Base-by-base conservation (phyloP, 2,329 filamentous ascomycete genomes). In the Huntiella abstrusa region DNA sequence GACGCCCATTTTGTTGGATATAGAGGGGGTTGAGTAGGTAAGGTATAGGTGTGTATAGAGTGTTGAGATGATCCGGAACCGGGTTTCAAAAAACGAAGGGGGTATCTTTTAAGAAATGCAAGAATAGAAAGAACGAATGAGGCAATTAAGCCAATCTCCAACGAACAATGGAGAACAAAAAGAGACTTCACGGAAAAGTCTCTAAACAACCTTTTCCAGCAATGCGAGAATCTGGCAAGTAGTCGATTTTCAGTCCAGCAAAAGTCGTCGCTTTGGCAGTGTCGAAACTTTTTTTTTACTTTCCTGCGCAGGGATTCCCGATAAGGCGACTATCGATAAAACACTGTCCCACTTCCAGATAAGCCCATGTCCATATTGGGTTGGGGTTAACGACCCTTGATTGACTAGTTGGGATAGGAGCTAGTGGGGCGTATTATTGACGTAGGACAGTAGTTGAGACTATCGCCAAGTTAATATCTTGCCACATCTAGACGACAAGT, bases 1-100 rank as follows among this genome's bases (percentile, higher is more conserved):
- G 52, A 77, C 75, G 68, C 85, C 87, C 87, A 94, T 94, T 58
- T 60, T 76, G 59, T 53, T 49, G 52, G 28, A 37, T 36, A 33
- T 43, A 40, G n/a, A 35, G 15, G 22, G 40, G 40, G 42, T 7
- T 43, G 15, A 32, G 37, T 19, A 38, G 28, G 28, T 15, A 41
- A 41, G 40, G 22, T 11, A 8, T 33, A 28, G 33, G 12, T 28
- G 37, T 41, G n/a, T 28, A 36, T 16, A 38, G 32, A 16, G 40
- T 36, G 32, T 11, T 32, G 17, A 45, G 28, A 17, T 12, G 17
- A 16, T 33, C 13, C 12, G 34, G 34, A 15, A 15, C 12, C 34
- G 34, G 34, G 34, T 36, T n/a, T 36, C 11, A 36, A 10, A 36
- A 36, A 36, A 36, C 10, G 43, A 38, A 8, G 10, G 35, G 43